These are phyloP conservation scores for Phytophthora idaei DNA, from an alignment of 352 stramenopile species.

Conservation along the genomic window DNA sequence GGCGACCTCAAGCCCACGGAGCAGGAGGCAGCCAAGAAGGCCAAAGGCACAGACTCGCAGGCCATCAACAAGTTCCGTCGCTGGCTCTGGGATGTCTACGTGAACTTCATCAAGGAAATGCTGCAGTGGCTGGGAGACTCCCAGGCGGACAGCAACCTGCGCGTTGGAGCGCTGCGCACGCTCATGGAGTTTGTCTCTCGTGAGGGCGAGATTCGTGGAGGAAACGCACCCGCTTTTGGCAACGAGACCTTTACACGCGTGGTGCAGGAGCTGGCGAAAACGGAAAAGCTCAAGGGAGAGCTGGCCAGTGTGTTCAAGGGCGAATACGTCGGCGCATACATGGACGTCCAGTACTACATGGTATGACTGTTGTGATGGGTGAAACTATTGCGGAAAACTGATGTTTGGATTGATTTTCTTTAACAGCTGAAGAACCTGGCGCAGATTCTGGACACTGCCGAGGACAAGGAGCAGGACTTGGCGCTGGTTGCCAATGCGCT, in stretches of 20 bases:
- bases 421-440: slow-evolving; percentile 67
- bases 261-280: slow-evolving; percentile 67
- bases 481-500: slow-evolving; percentile 72
- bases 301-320: slow-evolving; percentile 86
- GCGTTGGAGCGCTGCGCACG: slow-evolving; percentile 82
- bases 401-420: background rate
- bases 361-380: slow-evolving; percentile 25
- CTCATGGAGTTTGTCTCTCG: slow-evolving; percentile 89
- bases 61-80: slow-evolving; percentile 78
- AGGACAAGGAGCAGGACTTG: slow-evolving; percentile 55
- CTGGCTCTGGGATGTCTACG: slow-evolving; percentile 87
- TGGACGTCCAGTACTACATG: slow-evolving; percentile 91
- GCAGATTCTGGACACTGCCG: slow-evolving; percentile 56
- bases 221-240: slow-evolving; percentile 53
- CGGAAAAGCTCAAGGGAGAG: slow-evolving; percentile 81
- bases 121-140: slow-evolving; percentile 67
- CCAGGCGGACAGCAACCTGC: slow-evolving; percentile 65
- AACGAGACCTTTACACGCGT: slow-evolving; percentile 87
- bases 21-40: slow-evolving; percentile 50
- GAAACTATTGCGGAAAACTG: slow-evolving; percentile 1
- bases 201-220: slow-evolving; percentile 58
- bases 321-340: slow-evolving; percentile 83
- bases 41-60: slow-evolving; percentile 41
- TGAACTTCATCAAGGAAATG: slow-evolving; percentile 85
- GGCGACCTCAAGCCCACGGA: slow-evolving; percentile 59